Base-by-base conservation (phyloP, 2,329 filamentous ascomycete species). In the Aspergillus sp. region DNA sequence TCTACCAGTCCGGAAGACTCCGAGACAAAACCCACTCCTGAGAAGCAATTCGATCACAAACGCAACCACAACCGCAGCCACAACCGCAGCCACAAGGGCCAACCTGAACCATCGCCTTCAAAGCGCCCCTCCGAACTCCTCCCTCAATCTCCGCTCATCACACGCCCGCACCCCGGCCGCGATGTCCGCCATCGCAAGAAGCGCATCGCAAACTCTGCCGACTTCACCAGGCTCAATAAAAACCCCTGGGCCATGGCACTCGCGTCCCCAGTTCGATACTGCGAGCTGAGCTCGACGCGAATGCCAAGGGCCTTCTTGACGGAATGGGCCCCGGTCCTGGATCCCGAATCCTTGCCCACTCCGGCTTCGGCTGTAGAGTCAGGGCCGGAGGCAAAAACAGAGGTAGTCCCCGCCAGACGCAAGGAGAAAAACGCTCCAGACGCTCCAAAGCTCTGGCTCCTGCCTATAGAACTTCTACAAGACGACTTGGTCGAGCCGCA, bases 181-280 rank as follows among this genome's bases (percentile, higher is more conserved):
- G 61, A 64, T 2, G 69, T 69, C 50, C 64, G 57, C 6, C 69
- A 67, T 55, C 76, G 76, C 62, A 66, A 76, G 60, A 67, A 63
- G 19, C 66, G 62, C 5, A 58, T 68, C n/a, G 59, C 74, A 25
- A 66, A 64, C 25, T 58, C 60, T 48, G 60, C 65, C 4, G 72
- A 77, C 47, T 61, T 67, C 28, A 68, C 72, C 15, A 64, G 71
- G 4, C 66, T 80, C n/a, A 52, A 60, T 31, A 67, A 71, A 17
- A 80, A 80, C 48, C 76, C 77, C 22, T 80, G 77, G 77, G 78
- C 78, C 3, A 58, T 73, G 38, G 74, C 75, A 22, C 71, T 80
- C 13, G 76, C 76, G 19, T 76, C 76, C 2, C 76, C 76, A 0
- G 45, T 71, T 1, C 74, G 78, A 25, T 64, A 72, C 64, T 80